phyloP scores from a whole-genome alignment of 495 filamentous ascomycete genomes.

The Tuber microsphaerosporum region DNA sequence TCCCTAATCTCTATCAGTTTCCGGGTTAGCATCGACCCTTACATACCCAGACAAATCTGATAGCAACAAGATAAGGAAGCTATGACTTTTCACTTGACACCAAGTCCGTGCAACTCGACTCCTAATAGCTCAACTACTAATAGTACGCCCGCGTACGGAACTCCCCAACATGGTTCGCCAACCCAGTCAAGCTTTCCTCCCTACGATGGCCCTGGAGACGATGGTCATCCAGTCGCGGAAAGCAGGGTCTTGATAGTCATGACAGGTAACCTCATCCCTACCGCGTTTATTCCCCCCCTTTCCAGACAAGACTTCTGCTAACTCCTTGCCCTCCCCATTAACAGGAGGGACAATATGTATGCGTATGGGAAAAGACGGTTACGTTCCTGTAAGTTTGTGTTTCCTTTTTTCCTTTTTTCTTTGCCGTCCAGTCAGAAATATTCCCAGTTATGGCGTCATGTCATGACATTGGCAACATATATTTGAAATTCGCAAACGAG shows the following conservation, averaged over 20 bases:
- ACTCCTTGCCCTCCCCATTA: not conserved
- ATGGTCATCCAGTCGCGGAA: conserved; percentile 45
- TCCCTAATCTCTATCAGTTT: not conserved
- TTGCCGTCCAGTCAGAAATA: not conserved
- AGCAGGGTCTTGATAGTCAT: conserved; percentile 82
- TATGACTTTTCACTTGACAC: not conserved
- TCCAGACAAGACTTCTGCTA: not conserved
- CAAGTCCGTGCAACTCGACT: not conserved
- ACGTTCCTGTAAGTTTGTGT: conserved; percentile 44
- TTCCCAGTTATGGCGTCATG: not conserved
- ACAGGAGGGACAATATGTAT: conserved; percentile 83
- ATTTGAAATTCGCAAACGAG: not conserved
- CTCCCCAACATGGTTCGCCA: not conserved
- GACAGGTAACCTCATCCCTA: conserved; percentile 52
- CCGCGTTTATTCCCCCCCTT: not conserved
- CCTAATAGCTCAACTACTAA: not conserved
- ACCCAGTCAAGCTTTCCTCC: not conserved
- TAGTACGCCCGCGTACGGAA: not conserved
- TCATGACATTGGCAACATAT: not conserved
- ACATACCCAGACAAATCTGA: not conserved
- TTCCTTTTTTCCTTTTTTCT: not conserved
- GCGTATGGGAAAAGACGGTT: conserved; percentile 52
- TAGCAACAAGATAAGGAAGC: not conserved
- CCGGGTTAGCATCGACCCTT: not conserved
- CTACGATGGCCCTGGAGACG: conserved; percentile 5